Evolutionary conservation across 208 protist species (phyloP).

Genomic region (Trichomonas tenax): DNA sequence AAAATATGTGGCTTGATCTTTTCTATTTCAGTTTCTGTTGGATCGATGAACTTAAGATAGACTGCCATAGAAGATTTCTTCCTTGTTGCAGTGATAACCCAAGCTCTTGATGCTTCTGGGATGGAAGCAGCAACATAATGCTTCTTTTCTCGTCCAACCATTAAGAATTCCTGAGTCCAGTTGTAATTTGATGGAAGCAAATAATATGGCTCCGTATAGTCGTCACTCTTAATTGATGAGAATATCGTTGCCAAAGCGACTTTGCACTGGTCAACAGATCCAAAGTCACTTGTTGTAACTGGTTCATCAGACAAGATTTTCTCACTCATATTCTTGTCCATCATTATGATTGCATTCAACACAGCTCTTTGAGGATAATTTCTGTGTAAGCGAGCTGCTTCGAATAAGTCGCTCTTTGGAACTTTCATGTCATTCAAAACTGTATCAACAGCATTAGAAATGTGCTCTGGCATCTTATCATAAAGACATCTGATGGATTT

Average conservation of each 20-base stretch:
- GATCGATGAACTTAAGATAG: background rate
- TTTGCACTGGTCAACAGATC: background rate
- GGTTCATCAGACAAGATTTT: background rate
- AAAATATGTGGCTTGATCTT: background rate
- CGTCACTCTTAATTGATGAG: background rate
- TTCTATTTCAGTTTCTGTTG: background rate
- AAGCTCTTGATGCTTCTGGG: background rate
- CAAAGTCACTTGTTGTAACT: background rate
- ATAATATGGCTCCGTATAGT: background rate
- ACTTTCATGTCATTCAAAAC: background rate
- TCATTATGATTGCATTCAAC: background rate
- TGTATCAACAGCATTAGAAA: background rate
- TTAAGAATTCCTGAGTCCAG: background rate
- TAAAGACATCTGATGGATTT: background rate
- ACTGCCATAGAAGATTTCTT: background rate
- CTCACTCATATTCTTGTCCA: background rate
- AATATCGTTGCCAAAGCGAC: background rate
- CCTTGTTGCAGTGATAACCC: background rate
- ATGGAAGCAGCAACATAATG: background rate
- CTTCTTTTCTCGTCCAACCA: background rate
- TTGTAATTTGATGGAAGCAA: background rate
- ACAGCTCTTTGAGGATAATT: background rate
- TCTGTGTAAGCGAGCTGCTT: background rate
- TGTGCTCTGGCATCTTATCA: background rate
- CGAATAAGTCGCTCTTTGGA: background rate